Conservation (phyloP, 2,329 filamentous ascomycete species). For the Paracoccidioides lutzii region DNA sequence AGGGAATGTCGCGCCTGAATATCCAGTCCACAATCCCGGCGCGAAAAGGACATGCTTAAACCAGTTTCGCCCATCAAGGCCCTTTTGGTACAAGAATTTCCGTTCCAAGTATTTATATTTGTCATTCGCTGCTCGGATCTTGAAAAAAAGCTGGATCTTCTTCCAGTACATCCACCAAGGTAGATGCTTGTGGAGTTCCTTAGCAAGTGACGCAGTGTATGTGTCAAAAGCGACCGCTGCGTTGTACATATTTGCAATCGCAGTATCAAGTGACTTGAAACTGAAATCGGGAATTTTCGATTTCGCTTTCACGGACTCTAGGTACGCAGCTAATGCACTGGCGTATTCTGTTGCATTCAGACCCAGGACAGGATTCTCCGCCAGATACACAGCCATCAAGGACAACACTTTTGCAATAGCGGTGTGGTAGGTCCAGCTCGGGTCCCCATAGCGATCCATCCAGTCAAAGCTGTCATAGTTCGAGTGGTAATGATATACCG, state of each 20-base stretch:
- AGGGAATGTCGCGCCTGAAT: constrained; percentile 59
- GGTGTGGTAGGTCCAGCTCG: constrained; percentile 45
- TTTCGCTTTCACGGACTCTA: constrained; percentile 21
- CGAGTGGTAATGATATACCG: constrained; percentile 62
- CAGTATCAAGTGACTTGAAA: constrained; percentile 36
- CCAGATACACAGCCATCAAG: constrained; percentile 48
- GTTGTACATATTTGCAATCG: constrained; percentile 38
- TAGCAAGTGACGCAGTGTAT: constrained; percentile 33
- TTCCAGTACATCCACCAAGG: constrained; percentile 71
- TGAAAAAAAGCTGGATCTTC: constrained; percentile 49
- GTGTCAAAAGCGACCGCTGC: constrained; percentile 40
- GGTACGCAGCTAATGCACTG: constrained; percentile 37
- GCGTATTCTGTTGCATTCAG: constrained; percentile 56
- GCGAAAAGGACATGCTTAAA: constrained; percentile 95
- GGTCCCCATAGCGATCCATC: constrained; percentile 69
- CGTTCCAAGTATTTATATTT: constrained; percentile 79
- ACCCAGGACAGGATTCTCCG: constrained; percentile 49
- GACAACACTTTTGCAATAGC: constrained; percentile 54
- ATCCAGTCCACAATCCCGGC: constrained; percentile 82
- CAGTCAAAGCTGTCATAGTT: constrained; percentile 78
- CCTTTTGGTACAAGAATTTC: constrained; percentile 60
- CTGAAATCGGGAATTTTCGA: constrained; percentile 17
- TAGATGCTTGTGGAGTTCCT: constrained; percentile 41
- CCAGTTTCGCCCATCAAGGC: constrained; percentile 69
- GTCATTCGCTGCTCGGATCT: constrained; percentile 56